phyloP scores from a whole-genome alignment of 2,329 filamentous ascomycete genomes.

The Torrubiella hemipterigena region DNA sequence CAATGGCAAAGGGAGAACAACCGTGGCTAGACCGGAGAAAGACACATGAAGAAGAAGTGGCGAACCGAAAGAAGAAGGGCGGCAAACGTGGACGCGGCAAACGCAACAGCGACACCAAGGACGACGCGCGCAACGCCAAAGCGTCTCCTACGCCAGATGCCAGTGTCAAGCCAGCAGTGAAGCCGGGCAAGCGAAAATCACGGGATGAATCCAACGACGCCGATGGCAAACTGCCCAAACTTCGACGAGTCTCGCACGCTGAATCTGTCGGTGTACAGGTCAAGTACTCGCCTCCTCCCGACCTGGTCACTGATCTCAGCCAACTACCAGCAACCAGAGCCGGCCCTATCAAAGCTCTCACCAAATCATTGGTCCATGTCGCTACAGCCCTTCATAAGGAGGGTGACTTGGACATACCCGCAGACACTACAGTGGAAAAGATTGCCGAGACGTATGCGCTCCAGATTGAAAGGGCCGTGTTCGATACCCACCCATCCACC shows the following conservation, averaged over 20 bases:
- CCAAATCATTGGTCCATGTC: conserved; percentile 55
- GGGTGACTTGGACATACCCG: conserved; percentile 48
- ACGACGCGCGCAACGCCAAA: conserved; percentile 41
- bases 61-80: conserved; percentile 43
- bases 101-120: conserved; percentile 51
- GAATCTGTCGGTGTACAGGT: conserved; percentile 24
- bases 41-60: conserved; percentile 48
- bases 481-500: conserved; percentile 38
- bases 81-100: conserved; percentile 54
- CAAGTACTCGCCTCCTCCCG: conserved; percentile 36
- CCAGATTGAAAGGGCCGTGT: conserved; percentile 64
- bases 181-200: conserved; percentile 43
- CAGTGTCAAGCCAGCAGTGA: conserved; percentile 26
- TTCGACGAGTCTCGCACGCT: conserved; percentile 43
- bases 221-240: conserved; percentile 34
- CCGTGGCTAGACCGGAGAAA: conserved; percentile 69
- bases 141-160: conserved; percentile 23
- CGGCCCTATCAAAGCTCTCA: conserved; percentile 56
- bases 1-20: conserved; percentile 67
- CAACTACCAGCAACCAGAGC: conserved; percentile 53
- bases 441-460: conserved; percentile 61
- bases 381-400: conserved; percentile 57
- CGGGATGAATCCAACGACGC: conserved; percentile 44
- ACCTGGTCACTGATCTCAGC: conserved; percentile 36
- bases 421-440: conserved; percentile 49